phyloP scores from a whole-genome alignment of 1,139 yeast species.

The Candida sp. region DNA sequence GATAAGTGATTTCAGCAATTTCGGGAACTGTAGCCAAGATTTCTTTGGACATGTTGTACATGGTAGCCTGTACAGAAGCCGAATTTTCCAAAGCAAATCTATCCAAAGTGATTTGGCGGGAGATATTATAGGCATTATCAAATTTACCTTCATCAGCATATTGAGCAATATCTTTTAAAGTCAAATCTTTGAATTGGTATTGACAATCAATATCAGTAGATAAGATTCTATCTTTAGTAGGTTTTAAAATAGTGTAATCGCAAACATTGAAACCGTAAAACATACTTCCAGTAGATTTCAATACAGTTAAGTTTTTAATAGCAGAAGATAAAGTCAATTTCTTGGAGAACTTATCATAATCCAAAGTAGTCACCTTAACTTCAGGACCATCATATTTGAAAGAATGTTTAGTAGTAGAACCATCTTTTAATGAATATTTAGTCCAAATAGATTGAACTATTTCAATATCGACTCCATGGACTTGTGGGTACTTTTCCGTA shows the following conservation, averaged over 20 bases:
- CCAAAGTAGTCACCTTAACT: slow-evolving; percentile 58
- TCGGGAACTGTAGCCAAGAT: slow-evolving; percentile 58
- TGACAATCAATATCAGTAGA: slow-evolving; percentile 82
- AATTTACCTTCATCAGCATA: slow-evolving; percentile 61
- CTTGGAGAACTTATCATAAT: slow-evolving; percentile 44
- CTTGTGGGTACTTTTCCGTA: slow-evolving; percentile 69
- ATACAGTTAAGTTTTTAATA: slow-evolving; percentile 78
- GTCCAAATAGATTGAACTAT: slow-evolving; percentile 78
- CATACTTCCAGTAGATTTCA: slow-evolving; percentile 93
- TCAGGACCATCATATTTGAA: slow-evolving; percentile 85
- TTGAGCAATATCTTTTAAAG: slow-evolving; percentile 34
- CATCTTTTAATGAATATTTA: slow-evolving; percentile 62
- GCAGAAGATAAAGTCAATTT: slow-evolving; percentile 63
- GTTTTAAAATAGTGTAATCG: slow-evolving; percentile 84
- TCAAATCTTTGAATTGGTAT: slow-evolving; percentile 51
- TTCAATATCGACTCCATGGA: slow-evolving; percentile 63
- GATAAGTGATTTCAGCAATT: slow-evolving; percentile 63
- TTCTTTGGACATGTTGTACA: slow-evolving; percentile 84
- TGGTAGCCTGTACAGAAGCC: slow-evolving; percentile 91
- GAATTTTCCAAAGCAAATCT: slow-evolving; percentile 83
- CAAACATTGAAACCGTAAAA: slow-evolving; percentile 83
- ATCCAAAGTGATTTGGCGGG: slow-evolving; percentile 68
- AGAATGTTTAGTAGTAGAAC: slow-evolving; percentile 77
- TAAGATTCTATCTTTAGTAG: slow-evolving; percentile 78
- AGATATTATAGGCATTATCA: slow-evolving; percentile 57